Base-by-base conservation (phyloP, 768 basidiomycete species). In the Mycena crocata region DNA sequence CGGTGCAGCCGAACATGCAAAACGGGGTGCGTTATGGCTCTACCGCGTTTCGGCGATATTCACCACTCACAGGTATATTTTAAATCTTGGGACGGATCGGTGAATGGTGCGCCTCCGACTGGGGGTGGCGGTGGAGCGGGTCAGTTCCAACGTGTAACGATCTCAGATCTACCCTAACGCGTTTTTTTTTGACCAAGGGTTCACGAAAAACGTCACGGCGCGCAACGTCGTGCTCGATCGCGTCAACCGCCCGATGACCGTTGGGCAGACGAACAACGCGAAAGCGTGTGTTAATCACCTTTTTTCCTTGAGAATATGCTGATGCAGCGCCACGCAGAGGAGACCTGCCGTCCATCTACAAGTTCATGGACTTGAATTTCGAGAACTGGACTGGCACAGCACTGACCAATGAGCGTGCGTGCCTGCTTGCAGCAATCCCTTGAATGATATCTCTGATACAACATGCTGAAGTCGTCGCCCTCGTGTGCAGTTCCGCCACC, bases 41-140 rank as follows among this genome's bases (percentile, higher is more conserved):
- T 9, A 7, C 6, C 26, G n/a, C 28, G 30, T 1, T 21, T 3
- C 23, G 7, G 23, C 28, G 58, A 40, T 46, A 54, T 46, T 62
- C 31, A 42, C 21, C 23, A 35, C 24, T 37, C 56, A 31, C 57
- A 87, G 86, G 82, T 86, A 7, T 88, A 87, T 74, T 83, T 87
- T 74, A 88, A 89, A 74, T 82, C 85, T 1, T 89, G 86, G 86
- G 82, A 82, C 32, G 86, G 83, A 3, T 78, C 81, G 3, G 80
- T 84, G 14, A 82, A 86, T 64, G 87, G 88, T 3, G 73, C 74
- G 12, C 87, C 87, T 9, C 87, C 87, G 1, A 87, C 84, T 30
- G 86, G 85, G 8, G 88, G 87, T 9, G 87, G 88, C 15, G 88
- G 85, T 21, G 88, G 85, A 14, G 70, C 79, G 57, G 85, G 86